Evolutionary conservation across 768 basidiomycete genomes (phyloP).

Genomic region (Boletus rex-veris): DNA sequence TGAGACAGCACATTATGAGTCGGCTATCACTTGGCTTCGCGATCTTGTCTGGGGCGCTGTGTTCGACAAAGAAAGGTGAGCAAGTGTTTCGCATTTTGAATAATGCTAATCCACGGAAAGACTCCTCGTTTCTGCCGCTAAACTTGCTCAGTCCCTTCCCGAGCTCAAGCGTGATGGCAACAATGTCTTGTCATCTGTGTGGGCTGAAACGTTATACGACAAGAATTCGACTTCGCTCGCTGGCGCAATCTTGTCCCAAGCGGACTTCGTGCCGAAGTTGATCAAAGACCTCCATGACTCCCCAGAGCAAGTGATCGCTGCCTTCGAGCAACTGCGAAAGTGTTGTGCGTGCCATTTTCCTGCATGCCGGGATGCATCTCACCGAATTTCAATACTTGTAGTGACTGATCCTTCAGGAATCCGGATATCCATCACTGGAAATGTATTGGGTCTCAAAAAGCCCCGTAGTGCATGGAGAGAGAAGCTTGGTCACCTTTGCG

Average conservation of each 20-base stretch:
- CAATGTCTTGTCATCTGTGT: conserved; percentile 72
- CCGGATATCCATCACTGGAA: conserved; percentile 88
- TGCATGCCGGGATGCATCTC: not conserved
- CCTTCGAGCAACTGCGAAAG: conserved; percentile 71
- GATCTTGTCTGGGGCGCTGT: conserved; percentile 73
- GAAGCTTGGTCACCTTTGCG: conserved; percentile 59
- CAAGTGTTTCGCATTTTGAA: not conserved
- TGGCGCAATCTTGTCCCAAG: conserved; percentile 64
- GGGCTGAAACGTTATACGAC: conserved; percentile 61
- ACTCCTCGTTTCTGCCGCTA: conserved; percentile 79
- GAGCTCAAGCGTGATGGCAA: conserved; percentile 87
- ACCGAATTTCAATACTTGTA: conserved; percentile 29
- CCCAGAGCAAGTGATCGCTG: conserved; percentile 68
- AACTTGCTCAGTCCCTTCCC: conserved; percentile 86
- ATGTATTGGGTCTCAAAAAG: conserved; percentile 62
- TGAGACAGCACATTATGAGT: conserved; percentile 73
- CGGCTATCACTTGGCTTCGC: conserved; percentile 80
- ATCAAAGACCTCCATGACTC: conserved; percentile 65
- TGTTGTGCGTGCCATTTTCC: conserved; percentile 45
- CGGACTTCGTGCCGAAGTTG: conserved; percentile 77
- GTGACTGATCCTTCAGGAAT: conserved; percentile 81
- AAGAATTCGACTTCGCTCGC: conserved; percentile 68
- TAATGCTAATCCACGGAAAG: conserved; percentile 37
- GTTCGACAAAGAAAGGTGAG: conserved; percentile 77
- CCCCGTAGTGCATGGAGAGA: conserved; percentile 75